Evolutionary conservation across 1,284 basidiomycete genomes (phyloP), one percentile per base, ranked within the genome.

Genomic region (Cryptococcus sp.): DNA sequence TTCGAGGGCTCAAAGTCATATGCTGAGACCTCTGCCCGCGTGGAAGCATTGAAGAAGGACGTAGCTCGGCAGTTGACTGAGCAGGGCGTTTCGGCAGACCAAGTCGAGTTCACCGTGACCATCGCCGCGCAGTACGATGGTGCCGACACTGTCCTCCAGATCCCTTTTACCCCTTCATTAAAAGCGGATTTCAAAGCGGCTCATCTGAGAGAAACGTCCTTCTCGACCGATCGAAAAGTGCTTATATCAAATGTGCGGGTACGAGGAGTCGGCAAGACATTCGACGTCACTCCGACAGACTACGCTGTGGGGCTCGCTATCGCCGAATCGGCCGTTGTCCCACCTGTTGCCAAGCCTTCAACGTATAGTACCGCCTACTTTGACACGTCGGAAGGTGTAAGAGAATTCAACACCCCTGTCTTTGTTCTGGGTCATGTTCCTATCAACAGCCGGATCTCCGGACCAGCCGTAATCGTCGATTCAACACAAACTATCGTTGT

Each of bases 241-340:
- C 66, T 79, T 22, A 72, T 81, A 17, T 78, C 80, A 56, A 79
- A 80, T 55, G 68, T 81, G 27, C 69, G 80, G 3, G 78, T 81
- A 1, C 66, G 70, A 23, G 81, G 77, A 0, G 70, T 78, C 5
- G 80, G 81, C 35, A 77, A 77, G 42, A 75, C 79, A 0, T 80
- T 78, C 61, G 76, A 78, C 52, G 55, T 62, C 17, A 54, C 63
- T 30, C 63, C 63, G 3, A 49, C 27, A 17, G 67, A 69, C 41
- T 69, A 56, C 47, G 65, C 61, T 11, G 50, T 45, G n/a, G 62
- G 51, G n/a, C 54, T 69, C n/a, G 57, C 52, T 2, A 38, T 41
- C 17, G 62, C 60, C 2, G 55, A 54, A 30, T 20, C 56, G 15
- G 15, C 25, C 7, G 15, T 30, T 8, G 7, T 16, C 15, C n/a